Conservation (phyloP, 176 grass and related monocot species). For the Rhynchospora breviuscula region DNA sequence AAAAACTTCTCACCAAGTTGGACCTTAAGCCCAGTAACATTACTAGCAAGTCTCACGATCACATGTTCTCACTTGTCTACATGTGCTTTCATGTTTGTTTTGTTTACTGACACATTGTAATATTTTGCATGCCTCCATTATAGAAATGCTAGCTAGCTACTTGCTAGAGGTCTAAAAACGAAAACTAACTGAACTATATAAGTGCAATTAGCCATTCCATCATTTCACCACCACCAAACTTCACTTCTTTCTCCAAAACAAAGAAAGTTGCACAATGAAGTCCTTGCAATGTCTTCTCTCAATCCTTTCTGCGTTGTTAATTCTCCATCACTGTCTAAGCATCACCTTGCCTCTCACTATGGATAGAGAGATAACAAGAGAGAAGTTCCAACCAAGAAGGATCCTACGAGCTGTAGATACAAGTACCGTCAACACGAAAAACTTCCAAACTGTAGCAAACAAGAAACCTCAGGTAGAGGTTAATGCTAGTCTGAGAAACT, state of each 20-base stretch:
- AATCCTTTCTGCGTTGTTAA: conserved; percentile 28
- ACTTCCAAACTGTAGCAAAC: background rate
- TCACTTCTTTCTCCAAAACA: conserved; percentile 1
- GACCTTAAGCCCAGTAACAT: conserved; percentile 3
- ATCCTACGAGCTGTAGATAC: conserved; percentile 28
- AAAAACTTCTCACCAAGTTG: background rate
- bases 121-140: conserved; percentile 11
- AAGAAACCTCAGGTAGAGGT: conserved; percentile 33
- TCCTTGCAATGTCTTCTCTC: conserved; percentile 9
- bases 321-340: conserved; percentile 40
- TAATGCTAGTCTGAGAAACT: conserved; percentile 40
- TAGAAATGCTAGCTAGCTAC: background rate
- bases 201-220: conserved; percentile 7
- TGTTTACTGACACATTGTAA: conserved; percentile 16
- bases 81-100: conserved; percentile 34
- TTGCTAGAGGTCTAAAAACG: conserved; percentile 6
- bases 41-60: conserved; percentile 18
- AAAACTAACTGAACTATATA: conserved; percentile 7
- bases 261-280: conserved; percentile 24
- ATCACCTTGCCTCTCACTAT: conserved; percentile 24
- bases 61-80: conserved; percentile 38
- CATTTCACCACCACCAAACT: conserved; percentile 26
- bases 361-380: background rate
- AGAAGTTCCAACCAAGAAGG: conserved; percentile 28
- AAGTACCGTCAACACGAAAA: conserved; percentile 15